Conservation (phyloP, 2,329 filamentous ascomycete species). For the Phialocephala sp. region DNA sequence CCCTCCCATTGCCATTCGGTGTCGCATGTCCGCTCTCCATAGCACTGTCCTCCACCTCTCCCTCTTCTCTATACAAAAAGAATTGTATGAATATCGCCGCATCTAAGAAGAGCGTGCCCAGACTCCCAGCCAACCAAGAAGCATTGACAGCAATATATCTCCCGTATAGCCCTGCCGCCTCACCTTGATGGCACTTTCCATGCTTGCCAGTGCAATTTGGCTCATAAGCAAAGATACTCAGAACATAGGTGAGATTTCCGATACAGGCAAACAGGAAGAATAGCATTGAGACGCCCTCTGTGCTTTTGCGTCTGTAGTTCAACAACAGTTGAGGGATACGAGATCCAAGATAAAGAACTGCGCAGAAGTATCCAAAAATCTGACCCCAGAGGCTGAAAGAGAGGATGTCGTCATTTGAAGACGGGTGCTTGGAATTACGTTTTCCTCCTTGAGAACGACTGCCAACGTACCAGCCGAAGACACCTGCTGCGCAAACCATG, state of each 20-base stretch:
- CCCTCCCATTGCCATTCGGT: constrained; percentile 12
- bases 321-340: constrained; percentile 89
- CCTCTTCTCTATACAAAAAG: constrained; percentile 72
- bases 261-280: constrained; percentile 98
- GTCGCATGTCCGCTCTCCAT: constrained; percentile 22
- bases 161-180: constrained; percentile 71
- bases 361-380: constrained; percentile 92
- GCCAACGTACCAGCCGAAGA: constrained; percentile 84
- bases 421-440: constrained; percentile 41
- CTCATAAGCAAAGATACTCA: constrained; percentile 90
- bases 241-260: constrained; percentile 90
- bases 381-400: constrained; percentile 81
- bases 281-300: constrained; percentile 89
- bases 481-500: constrained; percentile 82
- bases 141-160: constrained; percentile 88
- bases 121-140: constrained; percentile 87
- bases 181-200: constrained; percentile 64
- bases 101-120: constrained; percentile 86
- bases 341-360: constrained; percentile 85
- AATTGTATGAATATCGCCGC: constrained; percentile 89
- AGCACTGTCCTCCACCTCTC: constrained; percentile 17
- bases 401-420: constrained; percentile 53
- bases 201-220: constrained; percentile 62
- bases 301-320: constrained; percentile 91
- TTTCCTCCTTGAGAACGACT: constrained; percentile 46